A percentile compares a stretch with the other conserved stretches of the same genome.
Conservation (phyloP, 2,329 filamentous ascomycete species). For the Fusarium poae region DNA sequence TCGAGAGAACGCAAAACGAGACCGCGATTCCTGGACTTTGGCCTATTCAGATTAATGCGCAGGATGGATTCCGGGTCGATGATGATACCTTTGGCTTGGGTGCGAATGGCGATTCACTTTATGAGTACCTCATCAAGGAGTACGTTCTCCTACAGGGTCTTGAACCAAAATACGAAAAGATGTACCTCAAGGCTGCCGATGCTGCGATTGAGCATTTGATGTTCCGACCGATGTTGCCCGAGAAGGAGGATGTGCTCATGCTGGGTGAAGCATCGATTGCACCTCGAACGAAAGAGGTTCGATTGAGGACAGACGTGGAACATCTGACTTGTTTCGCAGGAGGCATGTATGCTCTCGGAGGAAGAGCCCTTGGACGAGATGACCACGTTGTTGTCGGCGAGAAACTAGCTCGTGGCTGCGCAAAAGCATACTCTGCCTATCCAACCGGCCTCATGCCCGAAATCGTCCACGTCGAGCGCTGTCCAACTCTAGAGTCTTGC, state of each 20-base stretch:
- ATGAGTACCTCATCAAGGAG: conserved; percentile 76
- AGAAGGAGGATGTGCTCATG: conserved; percentile 71
- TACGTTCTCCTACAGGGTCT: conserved; percentile 74
- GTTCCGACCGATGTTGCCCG: conserved; percentile 73
- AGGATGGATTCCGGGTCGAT: conserved; percentile 49
- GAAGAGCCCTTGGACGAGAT: conserved; percentile 64
- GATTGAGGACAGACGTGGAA: conserved; percentile 56
- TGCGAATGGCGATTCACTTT: conserved; percentile 68
- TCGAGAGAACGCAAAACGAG: conserved; percentile 64
- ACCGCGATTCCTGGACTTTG: conserved; percentile 72
- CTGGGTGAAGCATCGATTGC: conserved; percentile 60
- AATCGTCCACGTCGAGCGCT: conserved; percentile 62
- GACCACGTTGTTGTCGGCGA: conserved; percentile 69
- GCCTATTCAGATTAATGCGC: conserved; percentile 67
- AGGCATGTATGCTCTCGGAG: conserved; percentile 73
- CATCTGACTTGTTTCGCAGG: conserved; percentile 75
- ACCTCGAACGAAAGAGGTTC: conserved; percentile 46
- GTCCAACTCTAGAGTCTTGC: conserved; percentile 48
- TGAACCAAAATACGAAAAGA: conserved; percentile 55
- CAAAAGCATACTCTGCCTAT: conserved; percentile 71
- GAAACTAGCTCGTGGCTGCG: conserved; percentile 72
- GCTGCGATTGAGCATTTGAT: conserved; percentile 71
- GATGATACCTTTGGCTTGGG: conserved; percentile 59
- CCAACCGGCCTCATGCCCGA: conserved; percentile 74
- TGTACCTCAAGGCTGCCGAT: conserved; percentile 63